Conservation (phyloP, 164 flowering plant species). For the Berberis vulgaris region DNA sequence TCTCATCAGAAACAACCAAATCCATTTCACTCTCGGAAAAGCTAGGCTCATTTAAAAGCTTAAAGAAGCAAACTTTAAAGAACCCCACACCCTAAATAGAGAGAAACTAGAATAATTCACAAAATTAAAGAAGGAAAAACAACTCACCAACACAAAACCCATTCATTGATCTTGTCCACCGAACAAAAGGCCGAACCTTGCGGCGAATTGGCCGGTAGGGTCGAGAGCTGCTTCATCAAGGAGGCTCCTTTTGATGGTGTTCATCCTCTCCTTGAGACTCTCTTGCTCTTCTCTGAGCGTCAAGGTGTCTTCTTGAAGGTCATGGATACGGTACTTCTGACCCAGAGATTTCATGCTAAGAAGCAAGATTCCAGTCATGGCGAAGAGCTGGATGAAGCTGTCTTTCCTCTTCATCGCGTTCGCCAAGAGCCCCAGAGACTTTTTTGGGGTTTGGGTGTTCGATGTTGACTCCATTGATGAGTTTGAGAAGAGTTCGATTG, state of each 20-base stretch:
- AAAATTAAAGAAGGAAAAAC: neutral
- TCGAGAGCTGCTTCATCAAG: constrained; percentile 68
- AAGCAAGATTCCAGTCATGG: constrained; percentile 67
- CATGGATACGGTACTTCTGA: constrained; percentile 71
- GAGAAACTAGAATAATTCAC: neutral
- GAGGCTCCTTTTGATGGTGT: constrained; percentile 50
- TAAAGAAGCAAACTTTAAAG: too few relatives aligned
- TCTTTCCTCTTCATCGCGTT: constrained; percentile 53
- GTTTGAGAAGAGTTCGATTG: neutral
- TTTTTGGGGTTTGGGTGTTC: constrained; percentile 22
- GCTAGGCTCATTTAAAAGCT: too few relatives aligned
- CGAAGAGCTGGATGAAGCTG: constrained; percentile 65
- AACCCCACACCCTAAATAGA: neutral
- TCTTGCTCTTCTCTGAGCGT: constrained; percentile 58
- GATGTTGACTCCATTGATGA: constrained; percentile 23
- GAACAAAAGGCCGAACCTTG: constrained; percentile 62
- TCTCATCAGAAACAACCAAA: too few relatives aligned
- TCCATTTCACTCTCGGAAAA: too few relatives aligned
- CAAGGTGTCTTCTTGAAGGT: constrained; percentile 52
- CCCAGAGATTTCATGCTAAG: constrained; percentile 68
- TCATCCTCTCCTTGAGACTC: constrained; percentile 45
- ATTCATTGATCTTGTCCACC: constrained; percentile 24
- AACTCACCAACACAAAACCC: neutral
- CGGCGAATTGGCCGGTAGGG: constrained; percentile 57
- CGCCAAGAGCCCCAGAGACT: constrained; percentile 31